Evolutionary conservation across 192 early-diverging fungal species (phyloP).

Genomic region (Podochytrium sp.): DNA sequence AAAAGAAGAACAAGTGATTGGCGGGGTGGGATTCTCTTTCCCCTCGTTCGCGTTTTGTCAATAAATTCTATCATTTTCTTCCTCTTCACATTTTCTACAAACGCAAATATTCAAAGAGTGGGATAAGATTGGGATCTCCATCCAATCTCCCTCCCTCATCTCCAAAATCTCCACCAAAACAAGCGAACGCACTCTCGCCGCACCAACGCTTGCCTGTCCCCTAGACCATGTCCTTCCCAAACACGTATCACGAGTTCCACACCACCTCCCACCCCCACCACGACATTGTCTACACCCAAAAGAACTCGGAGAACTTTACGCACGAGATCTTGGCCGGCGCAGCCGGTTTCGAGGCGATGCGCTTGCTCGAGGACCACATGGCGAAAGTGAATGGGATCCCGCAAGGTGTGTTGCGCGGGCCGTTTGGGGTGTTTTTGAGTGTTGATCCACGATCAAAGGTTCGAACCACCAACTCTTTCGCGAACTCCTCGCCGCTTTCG

Average conservation of each 20-base stretch:
- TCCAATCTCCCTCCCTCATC: neutral
- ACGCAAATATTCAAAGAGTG: no score
- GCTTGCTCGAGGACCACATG: conserved; percentile 36
- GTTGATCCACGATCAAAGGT: no score
- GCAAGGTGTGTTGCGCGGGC: no score
- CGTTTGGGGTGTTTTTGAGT: no score
- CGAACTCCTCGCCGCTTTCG: conserved; percentile 51
- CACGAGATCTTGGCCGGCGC: conserved; percentile 45
- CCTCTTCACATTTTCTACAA: no score
- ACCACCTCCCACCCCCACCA: neutral
- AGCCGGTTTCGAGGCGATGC: conserved; percentile 59
- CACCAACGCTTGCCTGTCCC: no score
- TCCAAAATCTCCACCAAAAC: neutral
- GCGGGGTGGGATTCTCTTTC: no score
- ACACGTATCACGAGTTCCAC: neutral
- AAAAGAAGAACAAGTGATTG: neutral
- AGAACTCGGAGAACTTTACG: neutral
- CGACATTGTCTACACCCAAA: neutral
- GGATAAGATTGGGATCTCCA: neutral
- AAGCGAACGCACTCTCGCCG: no score
- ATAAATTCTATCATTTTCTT: no score
- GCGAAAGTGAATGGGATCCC: conserved; percentile 19
- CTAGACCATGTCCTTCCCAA: neutral
- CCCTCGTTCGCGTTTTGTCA: no score
- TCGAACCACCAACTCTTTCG: conserved; percentile 40